Conservation (phyloP, 2,329 filamentous ascomycete genomes). For the Microcyclospora tardicrescens region DNA sequence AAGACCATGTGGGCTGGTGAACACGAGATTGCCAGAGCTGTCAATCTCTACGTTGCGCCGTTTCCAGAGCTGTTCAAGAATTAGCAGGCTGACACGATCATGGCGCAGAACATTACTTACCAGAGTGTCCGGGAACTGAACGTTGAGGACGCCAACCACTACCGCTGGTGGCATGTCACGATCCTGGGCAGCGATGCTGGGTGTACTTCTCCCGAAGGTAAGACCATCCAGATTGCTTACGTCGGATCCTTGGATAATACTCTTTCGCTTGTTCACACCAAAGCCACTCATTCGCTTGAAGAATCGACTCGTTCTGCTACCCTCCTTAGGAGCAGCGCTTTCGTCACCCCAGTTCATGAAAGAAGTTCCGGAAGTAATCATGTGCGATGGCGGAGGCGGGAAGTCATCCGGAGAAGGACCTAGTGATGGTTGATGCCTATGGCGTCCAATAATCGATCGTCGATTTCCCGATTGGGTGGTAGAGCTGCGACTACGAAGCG, state of each 20-base stretch:
- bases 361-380: slow-evolving; percentile 13
- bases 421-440: slow-evolving; percentile 7
- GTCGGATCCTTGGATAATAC: slow-evolving; percentile 20
- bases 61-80: slow-evolving; percentile 60
- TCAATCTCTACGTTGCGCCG: slow-evolving; percentile 79
- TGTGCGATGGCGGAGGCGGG: slow-evolving; percentile 13
- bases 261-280: slow-evolving; percentile 35
- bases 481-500: too few relatives aligned
- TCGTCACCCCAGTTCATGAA: slow-evolving; percentile 24
- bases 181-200: slow-evolving; percentile 3
- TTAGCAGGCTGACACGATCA: slow-evolving; percentile 1
- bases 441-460: slow-evolving; percentile 3
- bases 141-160: slow-evolving; percentile 79
- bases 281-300: slow-evolving; percentile 47
- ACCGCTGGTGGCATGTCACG: slow-evolving; percentile 42
- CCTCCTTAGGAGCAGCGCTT: slow-evolving; percentile 30
- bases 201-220: not conserved
- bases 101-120: slow-evolving; percentile 21
- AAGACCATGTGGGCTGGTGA: slow-evolving; percentile 55
- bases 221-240: too few relatives aligned
- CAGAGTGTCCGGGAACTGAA: slow-evolving; percentile 91
- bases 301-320: slow-evolving; percentile 46
- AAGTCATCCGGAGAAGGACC: slow-evolving; percentile 9
- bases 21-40: slow-evolving; percentile 65
- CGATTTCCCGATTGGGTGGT: too few relatives aligned